These are phyloP conservation scores for Spatholobus suberectus DNA, from an alignment of 306 rosid genomes.

Conservation along the genomic window DNA sequence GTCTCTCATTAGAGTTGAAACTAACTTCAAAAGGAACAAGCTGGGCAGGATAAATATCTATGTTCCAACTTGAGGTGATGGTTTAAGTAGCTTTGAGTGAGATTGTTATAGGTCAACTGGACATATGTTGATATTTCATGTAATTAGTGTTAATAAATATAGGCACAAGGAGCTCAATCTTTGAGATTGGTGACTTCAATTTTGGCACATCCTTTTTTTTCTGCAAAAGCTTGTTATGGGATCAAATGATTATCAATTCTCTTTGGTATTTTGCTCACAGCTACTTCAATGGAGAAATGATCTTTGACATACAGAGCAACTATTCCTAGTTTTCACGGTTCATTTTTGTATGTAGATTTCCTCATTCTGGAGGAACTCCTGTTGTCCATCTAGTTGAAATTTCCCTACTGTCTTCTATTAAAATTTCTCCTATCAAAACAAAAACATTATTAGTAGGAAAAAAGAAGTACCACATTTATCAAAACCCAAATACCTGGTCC, in stretches of 20 bases:
- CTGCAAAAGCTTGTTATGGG: background rate
- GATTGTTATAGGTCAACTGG: background rate
- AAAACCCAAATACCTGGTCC: slow-evolving; percentile 74
- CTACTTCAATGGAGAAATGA: background rate
- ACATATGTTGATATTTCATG: slow-evolving; percentile 9
- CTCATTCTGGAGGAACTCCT: slow-evolving; percentile 11
- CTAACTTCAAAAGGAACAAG: background rate
- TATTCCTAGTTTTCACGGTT: background rate
- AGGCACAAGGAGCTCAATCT: background rate
- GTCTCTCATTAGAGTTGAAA: background rate
- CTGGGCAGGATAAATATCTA: background rate
- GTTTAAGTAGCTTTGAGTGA: background rate
- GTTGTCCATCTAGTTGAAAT: background rate
- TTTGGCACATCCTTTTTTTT: background rate
- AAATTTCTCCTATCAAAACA: slow-evolving; percentile 12
- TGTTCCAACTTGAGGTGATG: background rate
- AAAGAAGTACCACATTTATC: background rate
- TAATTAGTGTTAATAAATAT: background rate
- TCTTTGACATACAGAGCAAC: background rate
- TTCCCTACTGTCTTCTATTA: slow-evolving; percentile 19
- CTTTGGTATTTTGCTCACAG: slow-evolving; percentile 2
- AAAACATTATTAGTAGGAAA: background rate
- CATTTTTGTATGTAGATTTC: background rate
- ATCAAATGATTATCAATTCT: slow-evolving; percentile 1
- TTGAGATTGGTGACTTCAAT: background rate